phyloP scores from a whole-genome alignment of 2,329 filamentous ascomycete species.

The Metarhizium sp. region DNA sequence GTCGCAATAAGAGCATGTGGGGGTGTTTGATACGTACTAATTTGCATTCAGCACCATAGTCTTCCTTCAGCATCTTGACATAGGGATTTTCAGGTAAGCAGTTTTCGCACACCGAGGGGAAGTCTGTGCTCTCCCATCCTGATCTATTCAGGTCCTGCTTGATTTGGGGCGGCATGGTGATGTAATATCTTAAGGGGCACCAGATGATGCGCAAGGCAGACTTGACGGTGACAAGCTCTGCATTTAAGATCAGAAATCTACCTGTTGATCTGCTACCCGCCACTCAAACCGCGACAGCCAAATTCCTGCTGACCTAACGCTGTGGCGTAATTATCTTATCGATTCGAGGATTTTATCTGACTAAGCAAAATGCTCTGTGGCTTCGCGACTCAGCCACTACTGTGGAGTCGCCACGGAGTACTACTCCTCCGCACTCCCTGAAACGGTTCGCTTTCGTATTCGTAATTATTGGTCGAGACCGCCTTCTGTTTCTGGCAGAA shows the following conservation, averaged over 20 bases:
- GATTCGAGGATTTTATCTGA: not conserved
- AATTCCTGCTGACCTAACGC: slow-evolving; percentile 2
- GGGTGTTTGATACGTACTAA: slow-evolving; percentile 28
- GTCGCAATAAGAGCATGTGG: not conserved
- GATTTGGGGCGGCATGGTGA: slow-evolving; percentile 74
- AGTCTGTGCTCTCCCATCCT: slow-evolving; percentile 91
- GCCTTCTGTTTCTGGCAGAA: not conserved
- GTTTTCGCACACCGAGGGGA: slow-evolving; percentile 81
- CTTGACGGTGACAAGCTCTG: not conserved
- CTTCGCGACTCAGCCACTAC: not conserved
- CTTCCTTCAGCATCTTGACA: slow-evolving; percentile 98
- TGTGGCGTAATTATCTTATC: not conserved
- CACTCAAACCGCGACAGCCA: not conserved
- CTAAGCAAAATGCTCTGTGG: not conserved
- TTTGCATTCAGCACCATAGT: slow-evolving; percentile 82
- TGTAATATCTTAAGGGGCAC: not conserved
- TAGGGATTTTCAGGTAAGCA: slow-evolving; percentile 95
- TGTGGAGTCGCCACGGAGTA: too few species aligned
- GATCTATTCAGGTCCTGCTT: slow-evolving; percentile 93
- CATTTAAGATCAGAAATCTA: not conserved
- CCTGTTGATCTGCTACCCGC: not conserved
- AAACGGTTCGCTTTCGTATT: slow-evolving; percentile 10
- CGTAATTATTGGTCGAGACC: slow-evolving; percentile 2
- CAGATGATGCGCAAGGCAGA: slow-evolving; percentile 8
- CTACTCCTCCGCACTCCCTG: too few species aligned